A percentile compares a stretch with the other conserved stretches of the same genome.
These are phyloP conservation scores for Jackrogersella minutella DNA, from an alignment of 495 filamentous ascomycete genomes.

Conservation along the genomic window DNA sequence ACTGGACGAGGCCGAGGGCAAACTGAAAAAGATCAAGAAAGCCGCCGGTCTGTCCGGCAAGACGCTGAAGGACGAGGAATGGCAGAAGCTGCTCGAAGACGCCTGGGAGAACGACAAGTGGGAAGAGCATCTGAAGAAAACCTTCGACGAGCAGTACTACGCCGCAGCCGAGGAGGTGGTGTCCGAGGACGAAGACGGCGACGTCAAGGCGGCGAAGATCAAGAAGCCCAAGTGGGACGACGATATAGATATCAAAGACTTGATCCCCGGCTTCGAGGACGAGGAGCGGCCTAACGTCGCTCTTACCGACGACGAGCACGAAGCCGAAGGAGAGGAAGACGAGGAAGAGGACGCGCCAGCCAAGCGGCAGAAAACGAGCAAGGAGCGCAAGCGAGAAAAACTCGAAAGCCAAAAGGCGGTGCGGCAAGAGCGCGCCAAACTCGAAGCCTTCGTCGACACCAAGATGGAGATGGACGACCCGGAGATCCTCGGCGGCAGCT, in stretches of 20 bases:
- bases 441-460: conserved; percentile 87
- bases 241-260: conserved; percentile 94
- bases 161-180: conserved; percentile 65
- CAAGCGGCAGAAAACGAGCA: conserved; percentile 68
- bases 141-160: conserved; percentile 91
- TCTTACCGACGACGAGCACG: conserved; percentile 57
- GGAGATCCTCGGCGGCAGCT: conserved; percentile 57
- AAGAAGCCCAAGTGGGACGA: conserved; percentile 97
- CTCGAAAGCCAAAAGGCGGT: conserved; percentile 76
- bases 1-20: conserved; percentile 85
- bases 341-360: conserved; percentile 52
- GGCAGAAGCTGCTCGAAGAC: conserved; percentile 81
- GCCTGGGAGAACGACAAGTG: conserved; percentile 86
- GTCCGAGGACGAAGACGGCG: conserved; percentile 53
- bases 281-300: conserved; percentile 60
- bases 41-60: conserved; percentile 80
- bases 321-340: conserved; percentile 49
- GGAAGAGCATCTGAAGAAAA: conserved; percentile 86
- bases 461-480: conserved; percentile 76
- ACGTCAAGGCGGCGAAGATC: conserved; percentile 52
- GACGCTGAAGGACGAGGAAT: conserved; percentile 75
- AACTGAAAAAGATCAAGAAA: conserved; percentile 81
- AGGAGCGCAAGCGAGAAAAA: conserved; percentile 69
- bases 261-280: conserved; percentile 85
- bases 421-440: conserved; percentile 78